Conservation (phyloP, 2,329 filamentous ascomycete genomes). For the Biscogniauxia sp. region DNA sequence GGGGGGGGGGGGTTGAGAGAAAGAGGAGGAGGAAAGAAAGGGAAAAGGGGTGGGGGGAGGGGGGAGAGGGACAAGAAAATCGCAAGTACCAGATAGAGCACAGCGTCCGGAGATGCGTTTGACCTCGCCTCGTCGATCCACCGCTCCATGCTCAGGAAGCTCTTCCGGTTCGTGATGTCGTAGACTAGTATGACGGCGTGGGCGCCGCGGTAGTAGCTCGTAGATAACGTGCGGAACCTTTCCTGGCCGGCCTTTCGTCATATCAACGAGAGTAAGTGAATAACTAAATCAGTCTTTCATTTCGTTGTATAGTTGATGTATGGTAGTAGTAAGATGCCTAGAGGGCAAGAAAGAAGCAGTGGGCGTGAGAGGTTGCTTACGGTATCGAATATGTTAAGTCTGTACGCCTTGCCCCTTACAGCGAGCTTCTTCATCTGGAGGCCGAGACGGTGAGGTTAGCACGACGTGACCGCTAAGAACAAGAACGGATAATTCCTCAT, state of each 20-base stretch:
- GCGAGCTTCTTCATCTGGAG: conserved; percentile 50
- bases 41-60: neutral
- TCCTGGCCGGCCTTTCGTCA: conserved; percentile 42
- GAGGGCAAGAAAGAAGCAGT: neutral
- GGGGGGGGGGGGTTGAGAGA: too few species aligned
- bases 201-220: conserved; percentile 50
- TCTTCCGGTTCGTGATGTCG: conserved; percentile 47
- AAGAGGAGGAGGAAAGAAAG: too few species aligned
- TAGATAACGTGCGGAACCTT: conserved; percentile 49
- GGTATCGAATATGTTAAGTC: conserved; percentile 53
- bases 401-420: conserved; percentile 50
- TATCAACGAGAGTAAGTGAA: too few species aligned
- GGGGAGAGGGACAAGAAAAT: neutral
- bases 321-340: too few species aligned
- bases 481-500: neutral
- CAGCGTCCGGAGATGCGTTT: conserved; percentile 48
- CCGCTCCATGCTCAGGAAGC: conserved; percentile 50
- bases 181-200: conserved; percentile 50
- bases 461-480: neutral
- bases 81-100: conserved; percentile 46
- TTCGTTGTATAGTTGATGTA: neutral
- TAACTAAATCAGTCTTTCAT: conserved; percentile 7
- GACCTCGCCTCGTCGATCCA: conserved; percentile 54
- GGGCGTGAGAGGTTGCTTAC: conserved; percentile 28
- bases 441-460: neutral